A percentile compares a stretch with the other conserved stretches of the same genome.
phyloP scores from a whole-genome alignment of 2,329 filamentous ascomycete genomes.

The Fusarium piperis region DNA sequence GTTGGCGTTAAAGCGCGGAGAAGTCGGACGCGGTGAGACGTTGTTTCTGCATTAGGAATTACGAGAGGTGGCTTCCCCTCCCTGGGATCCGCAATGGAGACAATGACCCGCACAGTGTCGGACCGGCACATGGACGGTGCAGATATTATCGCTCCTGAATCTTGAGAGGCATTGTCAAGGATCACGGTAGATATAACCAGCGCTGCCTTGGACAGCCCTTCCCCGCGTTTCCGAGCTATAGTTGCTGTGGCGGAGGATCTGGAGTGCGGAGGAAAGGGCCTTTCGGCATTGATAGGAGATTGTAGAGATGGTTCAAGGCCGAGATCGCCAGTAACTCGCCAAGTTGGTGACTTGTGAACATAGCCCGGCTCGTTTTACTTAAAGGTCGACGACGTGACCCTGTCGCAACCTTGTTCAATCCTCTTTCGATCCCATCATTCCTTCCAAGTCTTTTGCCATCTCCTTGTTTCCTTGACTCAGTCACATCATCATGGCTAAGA shows the following conservation, averaged over 20 bases:
- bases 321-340: not conserved
- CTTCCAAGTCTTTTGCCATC: not conserved
- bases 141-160: not conserved
- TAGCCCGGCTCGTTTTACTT: not conserved
- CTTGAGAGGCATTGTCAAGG: not conserved
- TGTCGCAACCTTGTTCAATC: not conserved
- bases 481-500: conserved; percentile 2
- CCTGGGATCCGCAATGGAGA: not conserved
- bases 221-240: not conserved
- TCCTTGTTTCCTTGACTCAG: not conserved
- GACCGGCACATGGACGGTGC: not conserved
- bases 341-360: not conserved
- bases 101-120: not conserved
- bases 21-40: not conserved
- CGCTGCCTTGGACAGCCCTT: not conserved
- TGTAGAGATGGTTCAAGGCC: not conserved
- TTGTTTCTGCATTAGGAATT: not conserved
- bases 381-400: not conserved
- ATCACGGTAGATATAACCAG: not conserved
- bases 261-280: not conserved
- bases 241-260: not conserved
- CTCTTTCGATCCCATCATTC: not conserved
- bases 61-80: not conserved
- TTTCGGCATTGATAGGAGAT: conserved; percentile 3
- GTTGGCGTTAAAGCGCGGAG: not conserved